These are phyloP conservation scores for Arctium minus DNA, from an alignment of 129 eudicot genomes.

Conservation along the genomic window DNA sequence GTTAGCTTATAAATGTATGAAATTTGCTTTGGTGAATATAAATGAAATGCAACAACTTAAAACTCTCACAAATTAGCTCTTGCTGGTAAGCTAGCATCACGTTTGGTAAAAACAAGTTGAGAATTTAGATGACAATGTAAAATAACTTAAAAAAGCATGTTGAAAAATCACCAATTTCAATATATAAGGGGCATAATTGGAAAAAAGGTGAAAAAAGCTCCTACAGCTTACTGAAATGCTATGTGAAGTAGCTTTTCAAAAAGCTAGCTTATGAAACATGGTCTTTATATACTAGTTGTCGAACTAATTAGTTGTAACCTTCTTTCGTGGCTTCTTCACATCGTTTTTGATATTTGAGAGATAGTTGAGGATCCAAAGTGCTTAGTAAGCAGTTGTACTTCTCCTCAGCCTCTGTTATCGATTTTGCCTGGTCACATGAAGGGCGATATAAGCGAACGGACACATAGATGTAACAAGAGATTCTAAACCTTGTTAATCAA, in stretches of 20 bases:
- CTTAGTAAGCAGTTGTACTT: slow-evolving; percentile 52
- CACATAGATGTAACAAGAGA: background rate
- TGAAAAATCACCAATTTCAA: no score
- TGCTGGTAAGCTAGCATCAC: background rate
- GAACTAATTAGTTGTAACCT: slow-evolving; percentile 37
- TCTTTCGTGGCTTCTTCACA: slow-evolving; percentile 96
- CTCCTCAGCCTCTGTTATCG: slow-evolving; percentile 72
- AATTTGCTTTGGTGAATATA: background rate
- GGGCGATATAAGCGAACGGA: background rate
- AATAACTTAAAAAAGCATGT: background rate
- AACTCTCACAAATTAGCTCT: background rate
- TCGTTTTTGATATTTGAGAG: slow-evolving; percentile 61
- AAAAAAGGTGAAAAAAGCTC: no score
- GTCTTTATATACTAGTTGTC: background rate
- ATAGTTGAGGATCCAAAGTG: slow-evolving; percentile 63
- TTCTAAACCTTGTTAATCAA: background rate
- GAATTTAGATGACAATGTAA: background rate
- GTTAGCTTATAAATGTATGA: background rate
- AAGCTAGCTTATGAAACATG: background rate
- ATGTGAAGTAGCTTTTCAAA: background rate
- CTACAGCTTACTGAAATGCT: background rate
- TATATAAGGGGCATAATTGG: no score
- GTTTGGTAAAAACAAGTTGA: background rate
- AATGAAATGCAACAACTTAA: background rate
- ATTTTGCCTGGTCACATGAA: slow-evolving; percentile 56